These are phyloP conservation scores for Houttuynia cordata DNA, from an alignment of 164 flowering plant genomes.

Conservation along the genomic window DNA sequence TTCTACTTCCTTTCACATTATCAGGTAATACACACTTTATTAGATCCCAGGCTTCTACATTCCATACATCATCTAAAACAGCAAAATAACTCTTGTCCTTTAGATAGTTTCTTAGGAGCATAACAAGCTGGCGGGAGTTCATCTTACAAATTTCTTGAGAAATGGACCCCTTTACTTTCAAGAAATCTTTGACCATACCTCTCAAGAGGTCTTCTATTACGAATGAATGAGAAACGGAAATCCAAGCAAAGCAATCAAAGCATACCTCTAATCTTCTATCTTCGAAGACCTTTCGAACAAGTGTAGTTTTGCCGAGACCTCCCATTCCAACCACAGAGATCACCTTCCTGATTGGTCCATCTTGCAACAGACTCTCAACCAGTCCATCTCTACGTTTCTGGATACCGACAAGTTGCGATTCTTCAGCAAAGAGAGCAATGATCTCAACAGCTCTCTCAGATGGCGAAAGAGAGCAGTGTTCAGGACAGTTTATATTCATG, in stretches of 20 bases:
- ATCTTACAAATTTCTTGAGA: conserved; percentile 12
- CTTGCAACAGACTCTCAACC: conserved; percentile 23
- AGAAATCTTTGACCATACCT: conserved; percentile 5
- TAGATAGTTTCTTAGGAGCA: background rate
- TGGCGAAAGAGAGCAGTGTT: too few relatives aligned
- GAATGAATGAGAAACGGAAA: too few relatives aligned
- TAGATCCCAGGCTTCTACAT: conserved; percentile 12
- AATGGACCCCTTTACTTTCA: background rate
- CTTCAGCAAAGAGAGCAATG: conserved; percentile 24
- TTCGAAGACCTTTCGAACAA: background rate
- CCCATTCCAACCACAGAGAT: conserved; percentile 11
- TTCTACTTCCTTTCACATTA: conserved; percentile 14
- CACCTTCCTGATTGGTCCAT: background rate
- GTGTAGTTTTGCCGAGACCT: conserved; percentile 14
- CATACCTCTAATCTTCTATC: conserved; percentile 4
- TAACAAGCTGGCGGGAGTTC: conserved; percentile 17
- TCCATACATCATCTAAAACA: conserved; percentile 37
- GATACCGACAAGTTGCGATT: conserved; percentile 36
- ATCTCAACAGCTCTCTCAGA: too few relatives aligned
- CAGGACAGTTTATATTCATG: conserved; percentile 3
- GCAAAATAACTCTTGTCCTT: conserved; percentile 9
- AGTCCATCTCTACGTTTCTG: conserved; percentile 23
- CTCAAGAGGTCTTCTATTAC: too few relatives aligned
- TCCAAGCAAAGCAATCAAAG: background rate
- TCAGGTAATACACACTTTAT: conserved; percentile 21